Evolutionary conservation across 345 rosid genomes (phyloP), one percentile per base, ranked within the genome.

Genomic region (Salix caprea): DNA sequence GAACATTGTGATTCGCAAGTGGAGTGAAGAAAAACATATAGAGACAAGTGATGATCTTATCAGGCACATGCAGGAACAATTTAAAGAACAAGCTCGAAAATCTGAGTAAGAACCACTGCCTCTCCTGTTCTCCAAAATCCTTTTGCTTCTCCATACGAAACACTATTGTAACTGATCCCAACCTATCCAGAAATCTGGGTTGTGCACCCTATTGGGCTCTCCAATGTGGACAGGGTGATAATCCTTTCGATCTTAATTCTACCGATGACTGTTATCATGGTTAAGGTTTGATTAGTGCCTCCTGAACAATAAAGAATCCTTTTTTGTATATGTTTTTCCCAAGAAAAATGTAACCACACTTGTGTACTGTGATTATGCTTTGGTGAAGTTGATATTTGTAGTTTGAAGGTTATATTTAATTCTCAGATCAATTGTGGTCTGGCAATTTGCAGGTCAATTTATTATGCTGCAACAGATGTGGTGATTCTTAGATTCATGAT

Each of bases 401-500:
- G 54, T 50, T 65, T 46, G 28, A 39, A 52, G 13, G 34, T 44
- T 62, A 48, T 10, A 52, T 13, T 7, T 60, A 77, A 39, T 71
- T 70, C 79, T 76, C 48, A 79, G 74, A 82, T 80, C 75, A 77
- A 50, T 73, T 68, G 75, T 71, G 58, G 32, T 69, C 32, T 84
- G 79, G 81, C 78, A 72, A 77, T 82, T 80, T 92, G 93, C 84
- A 96, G 99, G 96, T 96, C 99, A 85, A 92, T 87, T 79, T 96
- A 92, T 89, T 94, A 94, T 87, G 97, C 99, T 60, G 99, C 99
- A 77, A 91, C 97, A n/a, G 98, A 96, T 90, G 97, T 90, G 68
- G 96, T 91, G 79, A 89, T 94, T 80, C 94, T 96, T 77, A 86
- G 98, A 82, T 96, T 96, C 88, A 96, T 96, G 99, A 85, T 94